Conservation (phyloP, 768 basidiomycete genomes). For the Vishniacozyma victoriae region DNA sequence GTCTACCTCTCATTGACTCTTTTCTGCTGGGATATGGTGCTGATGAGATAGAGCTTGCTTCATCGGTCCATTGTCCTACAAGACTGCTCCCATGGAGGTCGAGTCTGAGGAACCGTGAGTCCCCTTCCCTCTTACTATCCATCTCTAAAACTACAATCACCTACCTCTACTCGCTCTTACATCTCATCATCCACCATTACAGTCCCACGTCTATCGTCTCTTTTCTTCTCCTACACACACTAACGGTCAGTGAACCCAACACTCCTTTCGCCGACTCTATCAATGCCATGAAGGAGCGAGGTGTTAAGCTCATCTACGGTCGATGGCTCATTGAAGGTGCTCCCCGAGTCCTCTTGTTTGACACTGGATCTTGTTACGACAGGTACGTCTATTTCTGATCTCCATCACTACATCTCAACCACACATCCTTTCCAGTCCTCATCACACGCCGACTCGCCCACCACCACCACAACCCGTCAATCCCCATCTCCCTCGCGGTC, state of each 20-base stretch:
- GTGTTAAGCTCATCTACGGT: constrained; percentile 90
- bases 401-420: too few species aligned
- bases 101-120: constrained; percentile 75
- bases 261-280: constrained; percentile 65
- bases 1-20: constrained; percentile 1
- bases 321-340: constrained; percentile 98
- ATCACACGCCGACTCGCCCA: too few species aligned
- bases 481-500: too few species aligned
- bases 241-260: constrained; percentile 54
- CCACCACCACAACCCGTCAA: too few species aligned
- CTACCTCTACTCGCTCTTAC: not conserved
- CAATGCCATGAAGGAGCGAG: constrained; percentile 75
- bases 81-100: constrained; percentile 98
- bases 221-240: too few species aligned
- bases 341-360: constrained; percentile 90
- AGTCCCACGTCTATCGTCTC: not conserved
- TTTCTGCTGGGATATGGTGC: not conserved
- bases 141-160: not conserved
- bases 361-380: constrained; percentile 79
- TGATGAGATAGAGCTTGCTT: constrained; percentile 47
- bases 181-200: not conserved
- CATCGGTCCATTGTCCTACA: constrained; percentile 97
- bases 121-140: not conserved
- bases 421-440: too few species aligned
- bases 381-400: constrained; percentile 47